Evolutionary conservation across 768 basidiomycete genomes (phyloP), one percentile per base, ranked within the genome.

Genomic region (Strobilomyces echinocephalus): DNA sequence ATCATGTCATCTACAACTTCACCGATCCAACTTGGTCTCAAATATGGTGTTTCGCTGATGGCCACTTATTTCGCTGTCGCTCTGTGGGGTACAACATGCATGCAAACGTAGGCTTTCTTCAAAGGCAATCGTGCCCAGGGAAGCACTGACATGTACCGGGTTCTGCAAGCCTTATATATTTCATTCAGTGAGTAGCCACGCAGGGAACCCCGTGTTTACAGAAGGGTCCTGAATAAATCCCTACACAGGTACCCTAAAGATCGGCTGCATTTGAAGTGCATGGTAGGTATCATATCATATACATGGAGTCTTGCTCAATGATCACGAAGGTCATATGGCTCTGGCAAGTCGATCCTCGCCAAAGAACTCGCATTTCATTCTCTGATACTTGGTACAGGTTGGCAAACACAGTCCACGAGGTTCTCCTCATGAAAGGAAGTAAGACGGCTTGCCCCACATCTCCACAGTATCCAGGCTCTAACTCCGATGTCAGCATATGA

Each of bases 361-460:
- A n/a, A 38, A n/a, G 15, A 16, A 8, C 16, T 16, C 36, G n/a
- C 8, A 24, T 24, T 24, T 24, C 24, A 24, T 38, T n/a, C 16
- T 6, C 36, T 38, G 16, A 38, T 16, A 8, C 15, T 18, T 38
- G 8, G 5, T 38, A 9, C 30, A 38, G 36, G 36, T 8, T 38
- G 15, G 36, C 6, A 16, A 18, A 38, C n/a, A 38, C 36, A 15
- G 14, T 12, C 6, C 24, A 26, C 24, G 41, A 20, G 30, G 28
- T 40, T 5, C 42, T 56, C 11, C 24, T 53, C n/a, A 28, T 39
- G 20, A 49, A 49, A 43, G 55, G 51, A 34, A 42, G 55, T 44
- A 14, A 46, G 54, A 38, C 33, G 3, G 20, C 31, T 16, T 1
- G 11, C 26, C 21, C 30, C 30, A 15, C 30, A 30, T 30, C 9